Percentiles rank a stretch among this genome's conserved stretches.
Evolutionary conservation across 305 asterid species (phyloP).

Genomic region (Fraxinus sp.): DNA sequence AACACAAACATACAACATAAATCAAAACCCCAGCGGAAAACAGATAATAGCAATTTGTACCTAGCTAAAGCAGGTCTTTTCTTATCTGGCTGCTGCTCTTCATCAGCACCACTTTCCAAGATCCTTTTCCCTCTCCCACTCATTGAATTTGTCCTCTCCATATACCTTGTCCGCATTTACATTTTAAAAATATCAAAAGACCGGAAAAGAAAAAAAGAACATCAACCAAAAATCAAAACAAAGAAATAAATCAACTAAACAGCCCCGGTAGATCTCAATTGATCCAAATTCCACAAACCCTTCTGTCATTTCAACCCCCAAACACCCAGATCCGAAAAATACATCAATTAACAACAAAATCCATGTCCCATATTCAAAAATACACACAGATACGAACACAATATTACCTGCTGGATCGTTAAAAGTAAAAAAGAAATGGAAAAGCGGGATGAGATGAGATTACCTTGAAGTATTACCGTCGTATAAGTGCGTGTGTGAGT

Average conservation of each 20-base stretch:
- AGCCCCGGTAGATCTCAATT: constrained; percentile 25
- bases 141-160: constrained; percentile 78
- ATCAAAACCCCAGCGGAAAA: background rate
- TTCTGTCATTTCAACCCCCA: background rate
- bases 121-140: constrained; percentile 73
- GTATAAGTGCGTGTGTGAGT: background rate
- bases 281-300: constrained; percentile 20
- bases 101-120: constrained; percentile 66
- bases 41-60: constrained; percentile 31
- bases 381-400: background rate
- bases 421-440: background rate
- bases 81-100: constrained; percentile 54
- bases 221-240: constrained; percentile 2
- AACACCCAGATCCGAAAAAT: constrained; percentile 35
- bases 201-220: background rate
- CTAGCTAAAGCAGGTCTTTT: constrained; percentile 91
- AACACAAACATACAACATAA: constrained; percentile 10
- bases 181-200: constrained; percentile 28
- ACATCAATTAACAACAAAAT: constrained; percentile 15
- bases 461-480: background rate
- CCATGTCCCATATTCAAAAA: background rate
- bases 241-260: constrained; percentile 6
- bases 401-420: background rate
- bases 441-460: background rate
- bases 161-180: constrained; percentile 83